Evolutionary conservation across 495 filamentous ascomycete genomes (phyloP), one percentile per base, ranked within the genome.

Genomic region (Talaromyces borbonicus): DNA sequence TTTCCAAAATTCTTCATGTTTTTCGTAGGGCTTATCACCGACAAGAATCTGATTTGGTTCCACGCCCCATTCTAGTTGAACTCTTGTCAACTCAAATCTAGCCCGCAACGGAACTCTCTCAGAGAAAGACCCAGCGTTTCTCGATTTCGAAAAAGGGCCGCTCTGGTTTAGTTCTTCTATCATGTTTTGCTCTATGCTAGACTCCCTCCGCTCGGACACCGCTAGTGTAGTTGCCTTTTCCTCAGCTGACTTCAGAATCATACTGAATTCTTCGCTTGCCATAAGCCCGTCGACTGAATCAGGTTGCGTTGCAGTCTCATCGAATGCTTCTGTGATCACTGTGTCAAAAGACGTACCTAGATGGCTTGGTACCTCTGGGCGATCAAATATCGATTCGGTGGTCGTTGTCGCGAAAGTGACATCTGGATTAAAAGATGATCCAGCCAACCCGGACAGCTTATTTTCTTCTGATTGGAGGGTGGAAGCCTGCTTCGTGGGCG

Each of bases 31-130:
- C 30, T 29, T 54, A 26, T 56, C 51, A 1, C 54, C 56, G 5
- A 46, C 49, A 8, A 62, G 45, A 49, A 73, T 68, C 2, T 51
- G 41, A 5, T 59, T 47, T 5, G 67, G 45, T 11, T 65, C 52
- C 2, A 74, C 51, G 9, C 53, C 43, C 59, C 63, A 73, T 1
- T 57, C 49, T 9, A 57, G 53, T 5, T 57, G 60, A 18, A 74
- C 56, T 18, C 70, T 56, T 23, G 62, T 60, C 38, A 73, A 24
- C 43, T 74, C 72, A 46, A 73, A 74, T 2, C 69, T 56, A 35
- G 66, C 61, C 5, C 68, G 56, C 19, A 76, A 49, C 4, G 66
- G 58, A 2, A 72, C 50, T 12, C 52, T 60, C 6, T 42, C 39
- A 3, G 56, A 46, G 12, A 69, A 52, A 3, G 53, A 47, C 8